Evolutionary conservation across 345 rosid genomes (phyloP).

Genomic region (Hypericum perforatum): DNA sequence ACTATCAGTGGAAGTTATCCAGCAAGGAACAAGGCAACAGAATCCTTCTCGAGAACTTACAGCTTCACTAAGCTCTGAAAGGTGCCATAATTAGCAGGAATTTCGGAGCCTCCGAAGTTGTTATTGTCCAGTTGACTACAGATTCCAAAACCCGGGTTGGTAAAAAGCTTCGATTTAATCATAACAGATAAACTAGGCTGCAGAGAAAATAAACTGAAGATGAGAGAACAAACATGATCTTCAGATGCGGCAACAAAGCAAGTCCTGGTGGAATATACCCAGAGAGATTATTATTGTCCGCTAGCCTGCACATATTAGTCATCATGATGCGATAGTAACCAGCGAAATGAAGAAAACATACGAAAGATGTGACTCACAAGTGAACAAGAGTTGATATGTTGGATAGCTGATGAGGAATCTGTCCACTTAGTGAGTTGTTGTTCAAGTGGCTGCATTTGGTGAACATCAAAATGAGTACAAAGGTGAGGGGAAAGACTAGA

Average conservation of each 20-base stretch:
- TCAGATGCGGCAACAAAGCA: conserved; percentile 43
- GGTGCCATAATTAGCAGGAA: conserved; percentile 57
- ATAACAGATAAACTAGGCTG: too few relatives aligned
- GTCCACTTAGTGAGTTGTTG: conserved; percentile 72
- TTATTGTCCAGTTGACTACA: conserved; percentile 91
- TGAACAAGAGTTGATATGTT: conserved; percentile 52
- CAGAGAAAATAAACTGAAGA: not conserved
- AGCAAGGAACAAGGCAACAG: too few relatives aligned
- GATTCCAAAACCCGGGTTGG: too few relatives aligned
- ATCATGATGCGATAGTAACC: not conserved
- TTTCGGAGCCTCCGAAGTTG: conserved; percentile 50
- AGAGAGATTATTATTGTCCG: conserved; percentile 68
- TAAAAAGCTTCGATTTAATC: too few relatives aligned
- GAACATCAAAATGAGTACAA: conserved; percentile 10
- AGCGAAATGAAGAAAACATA: not conserved
- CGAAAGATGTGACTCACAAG: conserved; percentile 47
- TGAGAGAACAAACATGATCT: conserved; percentile 49
- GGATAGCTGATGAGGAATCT: conserved; percentile 66
- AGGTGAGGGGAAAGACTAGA: not conserved
- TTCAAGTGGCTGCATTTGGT: conserved; percentile 72
- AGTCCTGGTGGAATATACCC: conserved; percentile 66
- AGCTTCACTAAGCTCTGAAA: conserved; percentile 48
- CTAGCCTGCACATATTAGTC: conserved; percentile 45
- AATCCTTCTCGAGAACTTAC: conserved; percentile 23
- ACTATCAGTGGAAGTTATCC: too few relatives aligned